A percentile compares a stretch with the other conserved stretches of the same genome.
Evolutionary conservation across 2,329 filamentous ascomycete genomes (phyloP).

Genomic region (Shiraia bambusicola): DNA sequence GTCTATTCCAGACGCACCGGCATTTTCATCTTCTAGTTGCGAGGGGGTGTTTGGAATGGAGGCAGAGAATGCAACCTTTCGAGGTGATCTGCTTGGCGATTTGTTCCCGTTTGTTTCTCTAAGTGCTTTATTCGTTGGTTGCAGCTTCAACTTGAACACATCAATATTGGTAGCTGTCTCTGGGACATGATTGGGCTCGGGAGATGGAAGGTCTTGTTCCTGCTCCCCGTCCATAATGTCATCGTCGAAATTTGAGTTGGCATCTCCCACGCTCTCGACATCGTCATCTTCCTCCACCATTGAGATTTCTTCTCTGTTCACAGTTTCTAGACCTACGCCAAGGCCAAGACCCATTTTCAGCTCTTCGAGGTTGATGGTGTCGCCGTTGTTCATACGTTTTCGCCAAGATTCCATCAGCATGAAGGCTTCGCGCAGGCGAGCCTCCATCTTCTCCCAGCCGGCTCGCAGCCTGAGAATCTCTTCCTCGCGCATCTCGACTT

Average conservation of each 20-base stretch:
- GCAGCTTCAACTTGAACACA: slow-evolving; percentile 40
- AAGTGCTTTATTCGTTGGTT: slow-evolving; percentile 33
- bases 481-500: slow-evolving; percentile 88
- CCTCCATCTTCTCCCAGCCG: slow-evolving; percentile 93
- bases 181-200: slow-evolving; percentile 20
- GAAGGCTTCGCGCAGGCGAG: slow-evolving; percentile 84
- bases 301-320: slow-evolving; percentile 34
- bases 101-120: slow-evolving; percentile 41
- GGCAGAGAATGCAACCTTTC: slow-evolving; percentile 44
- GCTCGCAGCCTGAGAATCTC: slow-evolving; percentile 81
- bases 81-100: slow-evolving; percentile 40
- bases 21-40: slow-evolving; percentile 36
- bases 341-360: slow-evolving; percentile 64
- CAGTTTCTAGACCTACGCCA: slow-evolving; percentile 49
- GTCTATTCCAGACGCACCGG: slow-evolving; percentile 31
- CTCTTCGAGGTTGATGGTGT: slow-evolving; percentile 64
- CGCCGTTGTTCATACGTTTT: slow-evolving; percentile 70
- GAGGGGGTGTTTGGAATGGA: slow-evolving; percentile 40
- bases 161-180: slow-evolving; percentile 26
- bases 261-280: slow-evolving; percentile 21
- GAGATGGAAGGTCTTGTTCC: slow-evolving; percentile 23
- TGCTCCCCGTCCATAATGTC: slow-evolving; percentile 27
- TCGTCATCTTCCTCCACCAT: slow-evolving; percentile 25
- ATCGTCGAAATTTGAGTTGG: slow-evolving; percentile 36
- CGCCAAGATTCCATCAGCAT: slow-evolving; percentile 92